Base-by-base conservation (phyloP, 257 asterid genomes). In the Solanum habrochaites region DNA sequence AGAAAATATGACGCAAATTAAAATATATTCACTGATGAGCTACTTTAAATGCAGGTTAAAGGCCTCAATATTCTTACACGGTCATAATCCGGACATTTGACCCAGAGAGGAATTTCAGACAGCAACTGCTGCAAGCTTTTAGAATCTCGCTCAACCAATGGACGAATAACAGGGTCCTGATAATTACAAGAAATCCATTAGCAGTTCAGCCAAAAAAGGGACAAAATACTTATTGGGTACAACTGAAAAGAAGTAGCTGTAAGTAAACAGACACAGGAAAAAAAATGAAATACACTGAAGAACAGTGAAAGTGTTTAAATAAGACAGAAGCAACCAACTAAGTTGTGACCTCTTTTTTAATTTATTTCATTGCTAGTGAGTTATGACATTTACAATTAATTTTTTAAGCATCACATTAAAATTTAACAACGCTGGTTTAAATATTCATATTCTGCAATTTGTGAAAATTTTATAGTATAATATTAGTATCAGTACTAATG, bases 21-120 rank as follows among this genome's bases (percentile, higher is more conserved):
- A 69, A n/a, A 20, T 35, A 29, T 82, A 72, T 52, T 42, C 71
- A 77, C 13, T 43, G 43, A 78, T 27, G 39, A 85, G 70, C 71
- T 70, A 42, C 42, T 58, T 40, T 27, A 78, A 71, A 85, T 21
- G 83, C 83, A 72, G 12, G 62, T 87, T 86, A 72, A 85, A 86
- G 25, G 21, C 71, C 49, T 69, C 31, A 29, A 47, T 31, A 85
- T 58, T 42, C 99, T 90, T 95, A 97, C 99, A 62, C 99, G 99
- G 78, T 97, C 98, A 85, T 93, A 97, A 88, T 97, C 99, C 16
- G 99, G 98, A 89, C 93, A 91, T 90, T 97, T 97, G 88, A 97
- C 95, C 99, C 99, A 97, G 29, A 88, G 90, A 14, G 99, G 99
- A 88, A 97, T 95, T 92, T 97, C 99, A 82, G 97, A 93, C 87